Conservation (phyloP, 257 asterid genomes). For the Lithospermum erythrorhizon region DNA sequence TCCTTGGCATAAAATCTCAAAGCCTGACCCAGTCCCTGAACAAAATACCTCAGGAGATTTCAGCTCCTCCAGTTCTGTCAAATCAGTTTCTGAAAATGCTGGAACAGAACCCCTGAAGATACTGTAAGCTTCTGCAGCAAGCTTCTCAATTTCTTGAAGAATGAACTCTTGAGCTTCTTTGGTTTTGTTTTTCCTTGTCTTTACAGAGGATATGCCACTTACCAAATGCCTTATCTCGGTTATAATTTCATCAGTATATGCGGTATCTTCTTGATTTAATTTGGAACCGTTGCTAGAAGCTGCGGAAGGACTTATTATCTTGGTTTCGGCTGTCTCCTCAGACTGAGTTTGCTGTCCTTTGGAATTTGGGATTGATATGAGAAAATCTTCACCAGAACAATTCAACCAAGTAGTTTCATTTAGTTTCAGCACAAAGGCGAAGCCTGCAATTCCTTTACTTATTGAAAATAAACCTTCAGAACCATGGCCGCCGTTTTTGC, state of each 20-base stretch:
- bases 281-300: conserved; percentile 24
- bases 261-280: conserved; percentile 26
- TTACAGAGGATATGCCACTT: conserved; percentile 59
- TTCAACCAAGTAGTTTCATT: conserved; percentile 65
- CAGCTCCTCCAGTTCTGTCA: conserved; percentile 28
- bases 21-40: conserved; percentile 90
- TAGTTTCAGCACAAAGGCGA: conserved; percentile 78
- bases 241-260: conserved; percentile 59
- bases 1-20: conserved; percentile 84
- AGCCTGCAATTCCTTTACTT: conserved; percentile 46
- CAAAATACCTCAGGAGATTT: conserved; percentile 34
- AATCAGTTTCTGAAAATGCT: conserved; percentile 27
- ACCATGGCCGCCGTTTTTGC: conserved; percentile 39
- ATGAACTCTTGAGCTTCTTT: conserved; percentile 65
- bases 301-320: conserved; percentile 20
- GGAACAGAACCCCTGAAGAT: conserved; percentile 69
- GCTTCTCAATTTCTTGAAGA: conserved; percentile 98
- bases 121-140: conserved; percentile 96
- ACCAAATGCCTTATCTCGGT: conserved; percentile 63
- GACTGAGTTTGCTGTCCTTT: conserved; percentile 21
- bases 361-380: conserved; percentile 42
- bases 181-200: conserved; percentile 42
- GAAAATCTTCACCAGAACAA: conserved; percentile 68
- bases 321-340: conserved; percentile 15
- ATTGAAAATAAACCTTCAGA: conserved; percentile 56